These are phyloP conservation scores for Coleophoma eucalyptorum DNA, from an alignment of 2,329 filamentous ascomycete species.

Conservation along the genomic window DNA sequence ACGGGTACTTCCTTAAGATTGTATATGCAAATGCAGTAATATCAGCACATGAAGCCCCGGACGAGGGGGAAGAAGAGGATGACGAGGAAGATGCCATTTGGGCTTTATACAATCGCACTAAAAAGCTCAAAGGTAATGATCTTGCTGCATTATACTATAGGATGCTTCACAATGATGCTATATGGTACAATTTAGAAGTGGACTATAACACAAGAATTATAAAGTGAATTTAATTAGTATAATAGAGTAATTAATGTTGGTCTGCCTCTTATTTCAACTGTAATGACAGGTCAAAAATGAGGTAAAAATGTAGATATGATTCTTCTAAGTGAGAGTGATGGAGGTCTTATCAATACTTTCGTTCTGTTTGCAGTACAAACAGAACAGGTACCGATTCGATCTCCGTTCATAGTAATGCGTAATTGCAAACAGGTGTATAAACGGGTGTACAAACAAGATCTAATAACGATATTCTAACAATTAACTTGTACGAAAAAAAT, in stretches of 20 bases:
- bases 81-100: background rate
- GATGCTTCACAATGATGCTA: background rate
- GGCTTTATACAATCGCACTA: background rate
- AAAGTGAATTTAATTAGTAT: background rate
- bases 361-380: too few relatives aligned
- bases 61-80: background rate
- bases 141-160: background rate
- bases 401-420: too few relatives aligned
- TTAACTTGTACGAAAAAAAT: too few relatives aligned
- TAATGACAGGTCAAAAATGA: too few relatives aligned
- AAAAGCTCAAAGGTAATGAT: background rate
- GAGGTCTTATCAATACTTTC: too few relatives aligned
- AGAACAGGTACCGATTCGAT: too few relatives aligned
- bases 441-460: too few relatives aligned
- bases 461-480: too few relatives aligned
- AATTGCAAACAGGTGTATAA: too few relatives aligned
- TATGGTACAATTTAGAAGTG: background rate
- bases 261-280: too few relatives aligned
- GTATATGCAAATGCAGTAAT: background rate
- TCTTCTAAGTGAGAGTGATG: too few relatives aligned
- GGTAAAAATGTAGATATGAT: too few relatives aligned
- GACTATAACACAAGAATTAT: background rate
- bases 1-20: slow-evolving; percentile 1
- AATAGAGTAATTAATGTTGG: background rate
- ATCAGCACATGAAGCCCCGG: background rate